A percentile compares a stretch with the other conserved stretches of the same genome.
These are phyloP conservation scores for Rhizopus arrhizus DNA, from an alignment of 371 early-diverging fungal species.

Conservation along the genomic window DNA sequence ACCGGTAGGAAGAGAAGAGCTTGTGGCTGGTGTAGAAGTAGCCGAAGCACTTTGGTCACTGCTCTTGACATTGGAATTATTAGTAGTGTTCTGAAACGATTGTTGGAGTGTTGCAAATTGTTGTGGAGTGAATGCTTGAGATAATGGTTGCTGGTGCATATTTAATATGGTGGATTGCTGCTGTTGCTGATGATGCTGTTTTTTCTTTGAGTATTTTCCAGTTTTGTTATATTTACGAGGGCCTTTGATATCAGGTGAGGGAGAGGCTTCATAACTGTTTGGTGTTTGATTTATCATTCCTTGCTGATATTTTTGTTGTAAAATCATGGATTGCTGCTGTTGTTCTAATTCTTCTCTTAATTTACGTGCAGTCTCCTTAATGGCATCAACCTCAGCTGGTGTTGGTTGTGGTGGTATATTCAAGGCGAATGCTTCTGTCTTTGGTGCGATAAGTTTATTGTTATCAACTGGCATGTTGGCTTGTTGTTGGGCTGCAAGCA, in stretches of 20 bases:
- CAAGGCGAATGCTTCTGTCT: constrained; percentile 33
- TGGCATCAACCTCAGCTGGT: constrained; percentile 41
- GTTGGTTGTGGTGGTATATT: constrained; percentile 31
- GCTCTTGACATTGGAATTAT: no score
- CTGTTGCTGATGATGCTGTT: constrained; percentile 30
- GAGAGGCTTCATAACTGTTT: constrained; percentile 5
- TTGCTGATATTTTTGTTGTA: constrained; percentile 23
- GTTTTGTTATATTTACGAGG: constrained; percentile 67
- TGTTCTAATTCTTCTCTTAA: constrained; percentile 43
- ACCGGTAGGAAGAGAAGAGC: no score
- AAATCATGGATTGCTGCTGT: constrained; percentile 24
- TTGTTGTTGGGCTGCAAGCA: constrained; percentile 46
- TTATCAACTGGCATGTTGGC: not conserved
- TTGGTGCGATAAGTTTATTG: constrained; percentile 35
- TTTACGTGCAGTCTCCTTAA: constrained; percentile 42
- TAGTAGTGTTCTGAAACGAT: no score
- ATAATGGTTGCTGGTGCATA: no score
- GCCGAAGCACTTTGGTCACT: no score
- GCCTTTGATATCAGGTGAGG: constrained; percentile 40
- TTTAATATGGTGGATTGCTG: not conserved
- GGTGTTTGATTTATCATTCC: constrained; percentile 2
- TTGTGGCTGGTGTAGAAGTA: no score
- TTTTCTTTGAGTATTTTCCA: constrained; percentile 67
- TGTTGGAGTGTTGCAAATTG: not conserved
- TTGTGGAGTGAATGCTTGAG: constrained; percentile 1